phyloP scores from a whole-genome alignment of 169 alveolate genomes.

The Perkinsus marinus region DNA sequence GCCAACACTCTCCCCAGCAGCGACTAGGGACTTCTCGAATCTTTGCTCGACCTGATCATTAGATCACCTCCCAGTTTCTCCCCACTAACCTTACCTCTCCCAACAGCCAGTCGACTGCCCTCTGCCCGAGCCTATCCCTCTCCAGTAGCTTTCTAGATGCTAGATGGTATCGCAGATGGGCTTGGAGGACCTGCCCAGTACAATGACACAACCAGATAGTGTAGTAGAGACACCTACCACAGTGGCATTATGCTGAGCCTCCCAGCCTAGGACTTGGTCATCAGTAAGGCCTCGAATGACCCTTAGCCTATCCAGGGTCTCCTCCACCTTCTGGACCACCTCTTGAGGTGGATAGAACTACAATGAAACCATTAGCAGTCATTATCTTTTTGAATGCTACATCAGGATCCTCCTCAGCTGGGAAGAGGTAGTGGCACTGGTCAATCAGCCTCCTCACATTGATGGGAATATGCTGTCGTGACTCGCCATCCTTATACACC shows the following conservation, averaged over 20 bases:
- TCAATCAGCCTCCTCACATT: slow-evolving; percentile 72
- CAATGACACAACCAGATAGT: neutral
- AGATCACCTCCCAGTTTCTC: neutral
- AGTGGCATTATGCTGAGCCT: slow-evolving; percentile 80
- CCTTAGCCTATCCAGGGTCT: neutral
- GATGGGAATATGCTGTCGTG: slow-evolving; percentile 90
- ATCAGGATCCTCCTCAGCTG: neutral
- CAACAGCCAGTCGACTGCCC: slow-evolving; percentile 83
- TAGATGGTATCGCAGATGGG: slow-evolving; percentile 80
- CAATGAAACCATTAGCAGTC: neutral
- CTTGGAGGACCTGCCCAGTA: slow-evolving; percentile 55
- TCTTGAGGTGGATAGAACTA: neutral
- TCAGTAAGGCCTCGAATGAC: slow-evolving; percentile 11
- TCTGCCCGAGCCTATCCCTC: slow-evolving; percentile 77
- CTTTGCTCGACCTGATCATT: slow-evolving; percentile 45
- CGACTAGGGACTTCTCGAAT: slow-evolving; percentile 82
- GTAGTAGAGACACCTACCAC: neutral
- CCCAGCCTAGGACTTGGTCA: slow-evolving; percentile 51
- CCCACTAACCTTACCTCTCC: slow-evolving; percentile 71
- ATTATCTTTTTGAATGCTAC: neutral
- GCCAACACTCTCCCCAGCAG: slow-evolving; percentile 99
- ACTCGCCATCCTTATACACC: slow-evolving; percentile 82
- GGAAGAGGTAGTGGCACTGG: neutral
- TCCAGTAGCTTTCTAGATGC: slow-evolving; percentile 80
- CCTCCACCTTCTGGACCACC: neutral